phyloP scores from a whole-genome alignment of 2,329 filamentous ascomycete genomes.

The Fusarium humuli region DNA sequence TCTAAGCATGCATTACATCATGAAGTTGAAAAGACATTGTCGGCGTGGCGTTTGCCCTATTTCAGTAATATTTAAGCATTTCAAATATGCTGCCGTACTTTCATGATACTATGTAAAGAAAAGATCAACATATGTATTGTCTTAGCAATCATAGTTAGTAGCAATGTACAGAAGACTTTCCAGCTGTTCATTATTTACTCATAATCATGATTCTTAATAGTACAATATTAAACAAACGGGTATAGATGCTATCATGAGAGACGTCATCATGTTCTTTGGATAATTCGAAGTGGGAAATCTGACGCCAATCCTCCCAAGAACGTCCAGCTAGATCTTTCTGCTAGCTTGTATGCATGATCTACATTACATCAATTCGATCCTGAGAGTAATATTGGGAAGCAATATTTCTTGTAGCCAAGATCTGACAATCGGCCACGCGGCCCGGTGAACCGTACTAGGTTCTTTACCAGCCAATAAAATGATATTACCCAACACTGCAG shows the following conservation, averaged over 20 bases:
- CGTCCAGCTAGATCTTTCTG: slow-evolving; percentile 1
- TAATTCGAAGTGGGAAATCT: slow-evolving; percentile 24
- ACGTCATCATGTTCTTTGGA: slow-evolving; percentile 36
- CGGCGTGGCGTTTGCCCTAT: background rate
- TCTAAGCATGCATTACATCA: slow-evolving; percentile 12
- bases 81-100: background rate
- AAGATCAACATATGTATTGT: background rate
- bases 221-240: slow-evolving; percentile 38
- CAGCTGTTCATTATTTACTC: background rate
- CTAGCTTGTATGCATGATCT: slow-evolving; percentile 14
- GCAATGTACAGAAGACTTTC: background rate
- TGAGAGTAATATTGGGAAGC: slow-evolving; percentile 1
- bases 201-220: slow-evolving; percentile 14
- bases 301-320: slow-evolving; percentile 13
- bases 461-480: slow-evolving; percentile 34
- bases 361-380: slow-evolving; percentile 20
- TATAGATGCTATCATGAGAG: slow-evolving; percentile 39
- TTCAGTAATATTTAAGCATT: background rate
- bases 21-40: background rate
- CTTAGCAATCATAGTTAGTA: background rate
- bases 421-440: slow-evolving; percentile 35
- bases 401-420: slow-evolving; percentile 4
- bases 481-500: slow-evolving; percentile 18
- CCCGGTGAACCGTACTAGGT: slow-evolving; percentile 33
- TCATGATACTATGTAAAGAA: background rate